Base-by-base conservation (phyloP, 257 asterid genomes). In the Solanum ossicruentum region DNA sequence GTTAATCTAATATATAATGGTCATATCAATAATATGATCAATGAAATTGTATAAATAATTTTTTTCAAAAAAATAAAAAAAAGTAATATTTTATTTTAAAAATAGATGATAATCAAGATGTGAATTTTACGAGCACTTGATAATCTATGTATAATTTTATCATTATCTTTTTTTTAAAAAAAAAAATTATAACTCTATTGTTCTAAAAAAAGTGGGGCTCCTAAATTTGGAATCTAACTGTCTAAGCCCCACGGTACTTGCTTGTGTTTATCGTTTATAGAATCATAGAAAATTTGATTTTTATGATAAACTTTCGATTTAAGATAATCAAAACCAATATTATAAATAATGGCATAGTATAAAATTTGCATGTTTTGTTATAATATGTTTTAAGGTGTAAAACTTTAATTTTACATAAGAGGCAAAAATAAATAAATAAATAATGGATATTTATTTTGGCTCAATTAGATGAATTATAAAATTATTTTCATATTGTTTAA, bases 251-350 rank as follows among this genome's bases (percentile, higher is more conserved):
- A 55, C 2, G 21, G 12, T 20, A 23, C 65, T 58, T 58, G 3
- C 0, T 12, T 9, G 10, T 58, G 20, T 20, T 57, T 3, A 20
- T 58, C 7, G 15, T 58, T 2, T 58, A 20, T 10, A 58, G 7
- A 20, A 12, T 0, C 3, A 0, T 2, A 9, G 6, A 57, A 6
- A 58, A 12, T 0, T 58, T 58, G 6, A 0, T 20, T 58, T 58
- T 58, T 1, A 0, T 1, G 7, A 60, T 60, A 58, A 0, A 58
- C 32, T 0, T 10, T 6, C 0, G 36, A 10, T 1, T n/a, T 10
- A 60, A n/a, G 1, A 12, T 0, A 10, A 60, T 60, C 1, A 1
- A 60, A 60, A 2, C 0, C 15, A 10, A 10, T 60, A 3, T 60
- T n/a, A n/a, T 60, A n/a, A 10, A n/a, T 10, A 60, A n/a, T n/a